Conservation (phyloP, 495 filamentous ascomycete species). For the Podospora pseudoanserina region DNA sequence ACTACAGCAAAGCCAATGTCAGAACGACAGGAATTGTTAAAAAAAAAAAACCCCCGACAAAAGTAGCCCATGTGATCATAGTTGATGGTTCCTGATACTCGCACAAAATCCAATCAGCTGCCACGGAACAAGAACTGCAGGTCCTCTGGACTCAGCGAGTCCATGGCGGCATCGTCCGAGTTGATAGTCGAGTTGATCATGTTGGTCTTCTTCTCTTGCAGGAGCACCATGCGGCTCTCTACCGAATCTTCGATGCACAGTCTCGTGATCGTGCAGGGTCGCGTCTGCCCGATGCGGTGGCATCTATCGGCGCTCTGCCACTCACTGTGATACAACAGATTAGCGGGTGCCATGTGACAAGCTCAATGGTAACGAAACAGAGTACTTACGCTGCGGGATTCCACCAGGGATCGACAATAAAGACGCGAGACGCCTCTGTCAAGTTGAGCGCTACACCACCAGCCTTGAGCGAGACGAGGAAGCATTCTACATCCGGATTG, state of each 20-base stretch:
- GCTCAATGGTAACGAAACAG: not conserved
- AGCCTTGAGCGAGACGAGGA: slow-evolving; percentile 90
- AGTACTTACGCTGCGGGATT: slow-evolving; percentile 70
- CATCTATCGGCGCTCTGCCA: slow-evolving; percentile 97
- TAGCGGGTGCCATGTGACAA: not conserved
- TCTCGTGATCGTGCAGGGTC: slow-evolving; percentile 89
- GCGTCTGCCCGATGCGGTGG: slow-evolving; percentile 91
- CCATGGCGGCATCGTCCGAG: slow-evolving; percentile 79
- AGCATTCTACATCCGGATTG: slow-evolving; percentile 86
- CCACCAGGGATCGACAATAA: slow-evolving; percentile 98
- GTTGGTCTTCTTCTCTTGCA: slow-evolving; percentile 96
- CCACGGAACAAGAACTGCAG: slow-evolving; percentile 93
- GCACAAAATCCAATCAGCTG: slow-evolving; percentile 13
- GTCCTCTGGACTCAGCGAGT: slow-evolving; percentile 83
- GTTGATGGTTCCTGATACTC: not conserved
- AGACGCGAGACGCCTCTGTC: slow-evolving; percentile 88
- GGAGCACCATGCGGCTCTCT: slow-evolving; percentile 85
- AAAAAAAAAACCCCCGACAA: not conserved
- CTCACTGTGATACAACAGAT: slow-evolving; percentile 45
- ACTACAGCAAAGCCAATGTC: not conserved
- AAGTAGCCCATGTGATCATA: not conserved
- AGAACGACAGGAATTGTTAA: not conserved
- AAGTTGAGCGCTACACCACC: slow-evolving; percentile 94
- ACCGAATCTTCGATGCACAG: slow-evolving; percentile 95
- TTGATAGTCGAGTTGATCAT: slow-evolving; percentile 97